Base-by-base conservation (phyloP, 305 asterid species). In the Fraxinus paxiana region DNA sequence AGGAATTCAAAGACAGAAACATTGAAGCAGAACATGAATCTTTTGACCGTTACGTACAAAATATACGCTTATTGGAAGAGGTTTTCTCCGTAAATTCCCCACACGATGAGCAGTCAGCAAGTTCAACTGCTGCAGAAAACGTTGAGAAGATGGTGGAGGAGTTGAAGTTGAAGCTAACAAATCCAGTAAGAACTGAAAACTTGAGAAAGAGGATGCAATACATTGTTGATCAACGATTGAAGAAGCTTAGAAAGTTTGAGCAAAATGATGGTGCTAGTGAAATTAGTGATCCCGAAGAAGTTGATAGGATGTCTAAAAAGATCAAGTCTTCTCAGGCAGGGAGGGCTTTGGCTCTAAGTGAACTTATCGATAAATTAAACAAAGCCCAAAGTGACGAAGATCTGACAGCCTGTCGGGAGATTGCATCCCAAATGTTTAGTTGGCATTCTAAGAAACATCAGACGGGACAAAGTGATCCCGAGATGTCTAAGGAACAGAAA, bases 371-470 rank as follows among this genome's bases (percentile, higher is more conserved):
- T 63, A 95, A 94, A 87, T 77, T 95, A 87, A 88, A 87, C 77
- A 91, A 88, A 85, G 95, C 93, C 18, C 91, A 93, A 82, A 95
- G 89, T 31, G 93, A 83, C 70, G 97, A 93, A 37, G 98, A 95
- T 82, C 69, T 95, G 72, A 86, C 90, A 86, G 89, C 89, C 20
- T 95, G 97, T 83, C 38, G 86, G 87, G 91, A 87, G 85, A 79
- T 85, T 84, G 90, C 90, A 12, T 79, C 87, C 48, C 84, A 89
- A 85, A 87, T 94, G 37, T 88, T 90, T 79, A 77, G 80, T 65
- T 86, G 83, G 81, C 76, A 85, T 38, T 18, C 26, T 41, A 83
- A 78, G 79, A 81, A 34, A 72, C 78, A 67, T 77, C 83, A 81
- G 76, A 30, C 17, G 7, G 90, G 86, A 72, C 54, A 80, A 56